Evolutionary conservation across 768 basidiomycete species (phyloP).

Genomic region (Daedaleopsis nitida): DNA sequence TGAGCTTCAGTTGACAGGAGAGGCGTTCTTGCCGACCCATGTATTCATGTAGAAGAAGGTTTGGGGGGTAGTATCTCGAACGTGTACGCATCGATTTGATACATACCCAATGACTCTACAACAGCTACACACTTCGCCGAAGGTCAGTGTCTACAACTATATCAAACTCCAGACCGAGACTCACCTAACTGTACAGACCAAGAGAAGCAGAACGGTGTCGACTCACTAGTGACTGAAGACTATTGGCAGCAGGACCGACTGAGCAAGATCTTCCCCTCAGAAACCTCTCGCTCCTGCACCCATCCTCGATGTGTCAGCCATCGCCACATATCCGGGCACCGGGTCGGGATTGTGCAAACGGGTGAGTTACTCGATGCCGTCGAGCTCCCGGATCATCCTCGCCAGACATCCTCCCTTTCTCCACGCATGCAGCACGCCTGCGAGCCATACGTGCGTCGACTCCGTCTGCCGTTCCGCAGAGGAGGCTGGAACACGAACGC

Average conservation of each 20-base stretch:
- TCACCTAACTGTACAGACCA: too few relatives aligned
- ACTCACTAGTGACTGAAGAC: not conserved
- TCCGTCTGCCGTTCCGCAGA: slow-evolving; percentile 16
- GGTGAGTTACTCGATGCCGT: slow-evolving; percentile 3
- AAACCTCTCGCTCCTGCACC: slow-evolving; percentile 22
- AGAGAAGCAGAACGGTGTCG: not conserved
- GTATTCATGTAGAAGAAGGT: too few relatives aligned
- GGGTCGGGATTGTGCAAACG: slow-evolving; percentile 25
- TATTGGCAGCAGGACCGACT: not conserved
- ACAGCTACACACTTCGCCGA: not conserved
- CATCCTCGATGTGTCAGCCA: slow-evolving; percentile 27
- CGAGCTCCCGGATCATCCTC: slow-evolving; percentile 21
- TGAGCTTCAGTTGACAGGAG: too few relatives aligned
- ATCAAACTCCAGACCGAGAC: too few relatives aligned
- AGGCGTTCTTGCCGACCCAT: too few relatives aligned
- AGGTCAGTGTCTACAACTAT: not conserved
- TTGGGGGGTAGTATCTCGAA: too few relatives aligned
- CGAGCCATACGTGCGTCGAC: slow-evolving; percentile 27
- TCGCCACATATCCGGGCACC: slow-evolving; percentile 27
- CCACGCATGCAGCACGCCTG: slow-evolving; percentile 22
- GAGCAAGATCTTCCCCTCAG: slow-evolving; percentile 26
- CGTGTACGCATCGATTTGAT: not conserved
- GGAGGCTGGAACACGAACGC: slow-evolving; percentile 25
- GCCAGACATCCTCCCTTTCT: slow-evolving; percentile 25
- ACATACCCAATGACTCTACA: not conserved